Base-by-base conservation (phyloP, 352 stramenopile species). In the Pythium guiyangense region DNA sequence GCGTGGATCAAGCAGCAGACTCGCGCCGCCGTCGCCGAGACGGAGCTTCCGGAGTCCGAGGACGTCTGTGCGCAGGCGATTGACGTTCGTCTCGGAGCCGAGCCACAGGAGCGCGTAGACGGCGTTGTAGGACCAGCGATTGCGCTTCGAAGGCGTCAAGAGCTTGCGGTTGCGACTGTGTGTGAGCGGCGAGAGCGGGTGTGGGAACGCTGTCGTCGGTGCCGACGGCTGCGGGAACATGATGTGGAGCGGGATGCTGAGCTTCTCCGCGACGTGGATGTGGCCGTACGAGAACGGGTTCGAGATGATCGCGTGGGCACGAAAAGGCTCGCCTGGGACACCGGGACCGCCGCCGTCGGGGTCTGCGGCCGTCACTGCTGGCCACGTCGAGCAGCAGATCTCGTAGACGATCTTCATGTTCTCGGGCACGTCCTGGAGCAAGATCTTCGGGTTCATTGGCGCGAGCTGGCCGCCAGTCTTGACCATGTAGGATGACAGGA, bases 221-320 rank as follows among this genome's bases (percentile, higher is more conserved):
- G 79, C 77, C 85, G 90, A 97, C 14, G 90, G 92, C 64, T 97
- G 86, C 2, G 89, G 87, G 57, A 97, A 98, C 88, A 98, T 96
- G 47, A 98, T 97, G 69, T 98, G 94, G 39, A 97, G 67, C 20
- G 92, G 92, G 14, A 97, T 84, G 3, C 83, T 88, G 2, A 98
- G 78, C 6, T 82, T 76, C 64, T 98, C 94, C 0, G 90, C 92
- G 8, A 97, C 91, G 67, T 98, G 92, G 46, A 97, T 88, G 67
- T 98, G 92, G 12, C 88, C 92, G 48, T 97, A 96, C 25, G 81
- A 88, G 3, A 96, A 88, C 3, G 94, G 92, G 54, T 98, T 98
- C n/a, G 89, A 90, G 67, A 98, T 98, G 34, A 98, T 97, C 3
- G 89, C 90, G 52, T 97, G 74, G 1, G 92, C 90, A 45, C 70